Evolutionary conservation across 2,329 filamentous ascomycete species (phyloP).

Genomic region (Rugonectria rugulosa): DNA sequence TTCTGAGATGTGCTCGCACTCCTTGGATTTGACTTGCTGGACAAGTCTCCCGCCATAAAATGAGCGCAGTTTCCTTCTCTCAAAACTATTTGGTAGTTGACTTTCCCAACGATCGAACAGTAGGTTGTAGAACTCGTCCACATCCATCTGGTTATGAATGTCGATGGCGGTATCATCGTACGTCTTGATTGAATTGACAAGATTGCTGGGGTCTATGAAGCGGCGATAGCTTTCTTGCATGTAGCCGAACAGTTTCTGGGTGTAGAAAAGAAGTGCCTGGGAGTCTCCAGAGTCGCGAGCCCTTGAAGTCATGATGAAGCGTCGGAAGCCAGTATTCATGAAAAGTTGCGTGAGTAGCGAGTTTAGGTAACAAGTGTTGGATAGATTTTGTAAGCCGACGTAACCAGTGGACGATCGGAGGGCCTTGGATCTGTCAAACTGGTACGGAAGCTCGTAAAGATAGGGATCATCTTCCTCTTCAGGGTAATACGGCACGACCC

Average conservation of each 20-base stretch:
- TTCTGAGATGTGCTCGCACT: constrained; percentile 93
- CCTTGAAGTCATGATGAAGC: constrained; percentile 77
- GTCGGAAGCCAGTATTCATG: constrained; percentile 90
- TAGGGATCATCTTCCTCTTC: constrained; percentile 58
- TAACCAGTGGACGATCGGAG: constrained; percentile 83
- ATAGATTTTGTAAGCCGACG: constrained; percentile 88
- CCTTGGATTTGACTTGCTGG: constrained; percentile 93
- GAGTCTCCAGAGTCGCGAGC: constrained; percentile 61
- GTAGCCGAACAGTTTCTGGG: constrained; percentile 81
- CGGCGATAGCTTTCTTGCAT: constrained; percentile 85
- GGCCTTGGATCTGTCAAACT: constrained; percentile 70
- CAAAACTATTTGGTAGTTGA: constrained; percentile 72
- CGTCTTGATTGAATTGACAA: constrained; percentile 80
- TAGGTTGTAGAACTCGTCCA: constrained; percentile 96
- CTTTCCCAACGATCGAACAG: constrained; percentile 91
- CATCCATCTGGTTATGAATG: constrained; percentile 93
- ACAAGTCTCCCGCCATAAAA: constrained; percentile 94
- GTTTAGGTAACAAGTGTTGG: constrained; percentile 97
- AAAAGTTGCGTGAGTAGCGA: constrained; percentile 93
- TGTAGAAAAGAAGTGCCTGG: constrained; percentile 76
- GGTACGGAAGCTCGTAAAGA: constrained; percentile 65
- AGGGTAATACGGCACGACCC: constrained; percentile 48
- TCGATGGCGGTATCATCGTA: constrained; percentile 87
- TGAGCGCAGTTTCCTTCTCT: constrained; percentile 76
- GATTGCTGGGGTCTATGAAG: constrained; percentile 74